Evolutionary conservation across 306 rosid genomes (phyloP).

Genomic region (Sphenostylis stenocarpa): DNA sequence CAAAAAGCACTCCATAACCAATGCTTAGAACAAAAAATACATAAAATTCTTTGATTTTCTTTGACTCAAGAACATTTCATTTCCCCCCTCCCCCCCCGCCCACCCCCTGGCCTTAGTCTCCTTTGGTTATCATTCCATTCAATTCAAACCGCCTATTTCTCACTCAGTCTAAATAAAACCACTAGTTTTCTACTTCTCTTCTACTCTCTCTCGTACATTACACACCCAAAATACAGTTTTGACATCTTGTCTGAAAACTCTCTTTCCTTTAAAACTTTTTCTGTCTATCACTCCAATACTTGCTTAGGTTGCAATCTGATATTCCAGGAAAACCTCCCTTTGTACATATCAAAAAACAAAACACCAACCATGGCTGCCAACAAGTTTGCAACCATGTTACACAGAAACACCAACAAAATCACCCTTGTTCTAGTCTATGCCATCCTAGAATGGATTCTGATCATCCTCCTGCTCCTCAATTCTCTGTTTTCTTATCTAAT

Average conservation of each 20-base stretch:
- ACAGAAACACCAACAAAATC: conserved; percentile 78
- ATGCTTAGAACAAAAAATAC: conserved; percentile 2
- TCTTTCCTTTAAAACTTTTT: conserved; percentile 13
- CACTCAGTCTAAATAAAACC: conserved; percentile 49
- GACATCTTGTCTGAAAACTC: conserved; percentile 43
- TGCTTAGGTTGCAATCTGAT: conserved; percentile 25
- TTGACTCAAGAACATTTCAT: conserved; percentile 38
- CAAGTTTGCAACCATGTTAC: conserved; percentile 86
- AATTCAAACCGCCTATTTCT: conserved; percentile 41
- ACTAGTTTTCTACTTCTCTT: conserved; percentile 34
- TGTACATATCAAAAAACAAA: conserved; percentile 60
- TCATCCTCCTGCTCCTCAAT: conserved; percentile 72
- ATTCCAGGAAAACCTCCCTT: conserved; percentile 3
- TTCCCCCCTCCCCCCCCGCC: not conserved
- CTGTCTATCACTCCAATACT: conserved; percentile 12
- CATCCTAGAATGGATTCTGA: conserved; percentile 84
- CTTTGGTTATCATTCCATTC: conserved; percentile 53
- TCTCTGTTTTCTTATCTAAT: conserved; percentile 82
- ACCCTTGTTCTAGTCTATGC: conserved; percentile 81
- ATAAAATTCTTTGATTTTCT: conserved; percentile 49
- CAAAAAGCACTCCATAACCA: conserved; percentile 17
- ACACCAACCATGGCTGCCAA: conserved; percentile 82
- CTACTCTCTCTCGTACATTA: conserved; percentile 21
- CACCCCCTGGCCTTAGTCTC: conserved; percentile 24
- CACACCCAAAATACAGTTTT: conserved; percentile 34